Percentiles rank a stretch among this genome's conserved stretches.
Conservation (phyloP, 139 green algal genomes). For the Desmodesmus armatus region DNA sequence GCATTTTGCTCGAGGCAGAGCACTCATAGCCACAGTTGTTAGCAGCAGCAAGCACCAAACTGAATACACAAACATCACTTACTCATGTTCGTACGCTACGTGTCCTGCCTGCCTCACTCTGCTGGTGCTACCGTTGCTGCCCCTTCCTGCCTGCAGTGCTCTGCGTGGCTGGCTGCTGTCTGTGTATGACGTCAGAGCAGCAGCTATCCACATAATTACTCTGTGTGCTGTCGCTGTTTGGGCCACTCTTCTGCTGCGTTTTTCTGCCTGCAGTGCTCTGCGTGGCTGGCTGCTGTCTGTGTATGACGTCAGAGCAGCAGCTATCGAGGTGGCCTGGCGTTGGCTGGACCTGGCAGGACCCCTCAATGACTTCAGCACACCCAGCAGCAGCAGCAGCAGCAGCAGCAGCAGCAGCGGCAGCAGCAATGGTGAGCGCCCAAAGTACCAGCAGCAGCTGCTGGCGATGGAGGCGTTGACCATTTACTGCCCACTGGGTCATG, state of each 20-base stretch:
- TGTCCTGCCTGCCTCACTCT: no score
- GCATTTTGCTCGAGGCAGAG: no score
- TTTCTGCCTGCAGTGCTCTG: constrained; percentile 67
- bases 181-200: constrained; percentile 88
- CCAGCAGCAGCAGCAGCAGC: constrained; percentile 50
- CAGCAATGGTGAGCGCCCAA: constrained; percentile 43
- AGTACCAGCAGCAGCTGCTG: constrained; percentile 62
- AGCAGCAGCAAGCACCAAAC: no score
- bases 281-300: constrained; percentile 89
- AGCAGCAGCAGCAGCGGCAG: constrained; percentile 59
- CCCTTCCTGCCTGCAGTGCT: constrained; percentile 53
- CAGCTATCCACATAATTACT: constrained; percentile 90
- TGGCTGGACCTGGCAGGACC: constrained; percentile 79
- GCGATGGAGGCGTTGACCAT: constrained; percentile 85
- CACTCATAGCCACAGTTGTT: no score
- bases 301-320: constrained; percentile 85
- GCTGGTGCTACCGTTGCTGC: no score
- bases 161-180: constrained; percentile 88
- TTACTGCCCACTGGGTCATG: constrained; percentile 88
- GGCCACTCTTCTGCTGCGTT: not conserved
- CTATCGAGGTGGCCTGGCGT: constrained; percentile 85
- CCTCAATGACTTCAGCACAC: no score
- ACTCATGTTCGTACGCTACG: no score
- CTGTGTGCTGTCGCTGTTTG: not conserved
- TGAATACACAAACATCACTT: no score